Conservation (phyloP, 306 rosid species). For the Adenanthera pavonina region DNA sequence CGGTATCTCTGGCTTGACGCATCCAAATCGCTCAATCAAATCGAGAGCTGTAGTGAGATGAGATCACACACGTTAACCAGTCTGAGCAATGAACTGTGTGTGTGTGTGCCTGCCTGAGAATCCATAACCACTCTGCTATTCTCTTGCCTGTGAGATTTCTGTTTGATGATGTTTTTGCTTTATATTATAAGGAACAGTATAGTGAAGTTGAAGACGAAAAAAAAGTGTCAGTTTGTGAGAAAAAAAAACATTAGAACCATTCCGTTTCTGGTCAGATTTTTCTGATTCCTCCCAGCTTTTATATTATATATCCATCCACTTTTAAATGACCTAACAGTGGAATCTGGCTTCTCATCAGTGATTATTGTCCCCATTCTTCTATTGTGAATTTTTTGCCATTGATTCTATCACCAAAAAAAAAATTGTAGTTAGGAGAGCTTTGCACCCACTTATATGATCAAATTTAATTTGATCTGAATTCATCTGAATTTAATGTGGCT, state of each 20-base stretch:
- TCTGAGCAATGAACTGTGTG: slow-evolving; percentile 39
- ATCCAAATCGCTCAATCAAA: slow-evolving; percentile 75
- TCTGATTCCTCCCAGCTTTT: slow-evolving; percentile 27
- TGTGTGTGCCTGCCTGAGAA: not conserved
- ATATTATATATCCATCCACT: not conserved
- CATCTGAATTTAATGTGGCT: too few relatives aligned
- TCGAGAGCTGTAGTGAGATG: slow-evolving; percentile 65
- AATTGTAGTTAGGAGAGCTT: too few relatives aligned
- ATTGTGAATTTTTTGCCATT: too few relatives aligned
- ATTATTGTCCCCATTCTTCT: too few relatives aligned
- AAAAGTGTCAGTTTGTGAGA: slow-evolving; percentile 34
- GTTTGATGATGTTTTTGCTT: not conserved
- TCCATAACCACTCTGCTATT: slow-evolving; percentile 30
- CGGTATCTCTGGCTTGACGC: slow-evolving; percentile 37
- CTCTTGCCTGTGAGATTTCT: not conserved
- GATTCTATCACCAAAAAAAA: too few relatives aligned
- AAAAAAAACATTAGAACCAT: slow-evolving; percentile 61
- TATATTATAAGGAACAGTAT: slow-evolving; percentile 1
- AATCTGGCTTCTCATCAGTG: too few relatives aligned
- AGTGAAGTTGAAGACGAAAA: slow-evolving; percentile 7
- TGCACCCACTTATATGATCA: too few relatives aligned
- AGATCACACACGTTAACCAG: slow-evolving; percentile 70
- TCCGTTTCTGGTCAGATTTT: slow-evolving; percentile 61
- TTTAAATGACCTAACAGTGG: not conserved
- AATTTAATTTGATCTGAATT: too few relatives aligned